Evolutionary conservation across 2,329 filamentous ascomycete species (phyloP), one percentile per base, ranked within the genome.

Genomic region (Penicillium sp.): DNA sequence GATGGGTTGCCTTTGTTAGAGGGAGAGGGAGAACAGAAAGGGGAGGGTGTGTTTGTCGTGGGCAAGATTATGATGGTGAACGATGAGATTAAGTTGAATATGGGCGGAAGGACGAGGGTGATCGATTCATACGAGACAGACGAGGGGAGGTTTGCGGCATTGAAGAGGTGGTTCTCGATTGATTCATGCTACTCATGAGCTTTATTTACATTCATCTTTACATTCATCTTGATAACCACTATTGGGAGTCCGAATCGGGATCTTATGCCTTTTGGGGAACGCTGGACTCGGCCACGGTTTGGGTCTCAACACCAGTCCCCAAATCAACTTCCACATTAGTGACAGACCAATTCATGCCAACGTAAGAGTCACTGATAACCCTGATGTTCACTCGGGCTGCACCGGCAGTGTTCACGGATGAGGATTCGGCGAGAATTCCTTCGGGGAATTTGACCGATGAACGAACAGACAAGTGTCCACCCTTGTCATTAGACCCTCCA

Each of bases 341-440:
- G 18, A 85, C 60, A 31, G 62, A 73, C 85, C 86, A 88, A 62
- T 80, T 77, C 81, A 97, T 85, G 0, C 89, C 91, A 32, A 91
- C 78, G 74, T 97, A 97, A 14, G 86, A 86, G 79, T 97, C 94
- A 73, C 93, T 97, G 16, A 94, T 79, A 2, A 97, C 86, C 58
- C 83, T 71, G 3, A 97, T 82, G 67, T 91, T 88, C 9, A 96
- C 73, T 55, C 73, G 81, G 13, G 56, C 54, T 6, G 53, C 57
- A 8, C 50, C 58, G n/a, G 47, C 47, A 16, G 46, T 55, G 7
- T 54, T 57, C 2, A 54, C 48, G 8, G 59, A 57, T 1, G 46
- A 53, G 1, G 49, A 56, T 8, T 64, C 56, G 13, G 47, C 60
- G 4, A 66, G 46, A 2, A 65, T 49, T 7, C 51, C 54, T 6